A percentile compares a stretch with the other conserved stretches of the same genome.
Conservation (phyloP, 352 stramenopile genomes). For the Hyaloperonospora arabidopsidis region DNA sequence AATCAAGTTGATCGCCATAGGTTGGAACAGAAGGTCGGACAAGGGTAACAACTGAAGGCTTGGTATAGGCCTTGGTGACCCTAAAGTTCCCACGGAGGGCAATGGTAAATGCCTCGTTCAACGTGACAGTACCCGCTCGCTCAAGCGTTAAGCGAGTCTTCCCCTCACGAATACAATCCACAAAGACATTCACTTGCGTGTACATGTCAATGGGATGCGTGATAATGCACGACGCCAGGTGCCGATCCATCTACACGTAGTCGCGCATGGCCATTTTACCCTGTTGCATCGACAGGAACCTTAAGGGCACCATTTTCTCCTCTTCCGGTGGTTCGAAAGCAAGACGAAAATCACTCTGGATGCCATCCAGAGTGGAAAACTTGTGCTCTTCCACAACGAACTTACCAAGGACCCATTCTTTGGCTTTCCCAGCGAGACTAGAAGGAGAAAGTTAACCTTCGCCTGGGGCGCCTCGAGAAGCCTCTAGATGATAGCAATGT, state of each 20-base stretch:
- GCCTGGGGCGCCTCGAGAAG: slow-evolving; percentile 5
- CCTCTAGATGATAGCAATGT: slow-evolving; percentile 11
- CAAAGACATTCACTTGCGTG: slow-evolving; percentile 15
- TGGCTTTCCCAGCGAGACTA: background rate
- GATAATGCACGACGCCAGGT: background rate
- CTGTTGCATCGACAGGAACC: slow-evolving; percentile 1
- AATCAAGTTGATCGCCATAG: too few species aligned
- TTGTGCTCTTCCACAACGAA: slow-evolving; percentile 4
- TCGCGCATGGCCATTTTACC: slow-evolving; percentile 14
- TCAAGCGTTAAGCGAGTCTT: background rate
- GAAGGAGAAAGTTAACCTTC: slow-evolving; percentile 15
- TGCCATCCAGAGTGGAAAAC: slow-evolving; percentile 8
- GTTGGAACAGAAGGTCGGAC: too few species aligned
- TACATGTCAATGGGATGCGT: slow-evolving; percentile 9
- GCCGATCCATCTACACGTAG: slow-evolving; percentile 7
- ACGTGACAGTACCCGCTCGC: background rate
- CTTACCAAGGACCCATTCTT: slow-evolving; percentile 14
- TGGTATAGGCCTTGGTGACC: background rate
- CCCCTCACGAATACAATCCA: slow-evolving; percentile 5
- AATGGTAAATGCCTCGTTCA: slow-evolving; percentile 12
- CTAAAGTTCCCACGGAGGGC: slow-evolving; percentile 17
- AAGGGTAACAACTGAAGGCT: too few species aligned
- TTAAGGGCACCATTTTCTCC: slow-evolving; percentile 15
- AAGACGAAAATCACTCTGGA: slow-evolving; percentile 12
- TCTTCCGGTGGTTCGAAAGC: slow-evolving; percentile 20